Percentiles rank a stretch among this genome's conserved stretches.
phyloP scores from a whole-genome alignment of 108 stramenopile genomes.

The Hondaea fermentalgiana region DNA sequence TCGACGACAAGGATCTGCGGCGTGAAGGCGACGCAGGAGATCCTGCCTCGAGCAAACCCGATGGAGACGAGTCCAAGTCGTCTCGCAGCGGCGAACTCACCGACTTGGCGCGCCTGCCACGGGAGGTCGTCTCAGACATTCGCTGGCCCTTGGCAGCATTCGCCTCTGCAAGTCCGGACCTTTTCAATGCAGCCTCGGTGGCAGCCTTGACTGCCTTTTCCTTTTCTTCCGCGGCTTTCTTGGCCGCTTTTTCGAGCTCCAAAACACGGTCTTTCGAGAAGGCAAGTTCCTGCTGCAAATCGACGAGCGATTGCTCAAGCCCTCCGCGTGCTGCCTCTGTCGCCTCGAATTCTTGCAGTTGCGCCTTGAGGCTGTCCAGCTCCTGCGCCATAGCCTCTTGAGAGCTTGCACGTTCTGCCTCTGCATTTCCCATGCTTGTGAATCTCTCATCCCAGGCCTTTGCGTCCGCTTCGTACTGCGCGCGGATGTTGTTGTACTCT shows the following conservation, averaged over 20 bases:
- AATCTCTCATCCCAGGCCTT: background rate
- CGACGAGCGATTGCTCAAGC: background rate
- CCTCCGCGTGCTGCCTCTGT: background rate
- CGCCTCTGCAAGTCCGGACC: background rate
- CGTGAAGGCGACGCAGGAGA: no score
- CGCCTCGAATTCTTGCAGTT: background rate
- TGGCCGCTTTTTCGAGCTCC: background rate
- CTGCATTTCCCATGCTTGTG: background rate
- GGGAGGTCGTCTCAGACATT: no score
- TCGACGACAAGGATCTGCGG: no score
- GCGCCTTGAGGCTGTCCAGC: background rate
- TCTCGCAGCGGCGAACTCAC: no score
- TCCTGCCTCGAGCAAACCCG: no score
- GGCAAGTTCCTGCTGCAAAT: background rate
- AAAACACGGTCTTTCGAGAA: background rate
- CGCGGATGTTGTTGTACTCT: background rate
- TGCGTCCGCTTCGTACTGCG: background rate
- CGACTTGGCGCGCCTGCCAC: no score
- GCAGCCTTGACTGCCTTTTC: background rate
- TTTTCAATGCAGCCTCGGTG: background rate
- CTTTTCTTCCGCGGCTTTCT: background rate
- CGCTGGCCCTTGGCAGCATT: no score
- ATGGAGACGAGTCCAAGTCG: no score
- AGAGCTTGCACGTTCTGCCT: background rate
- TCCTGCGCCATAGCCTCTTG: background rate